These are phyloP conservation scores for Erysimum pusillum DNA, from an alignment of 441 rosid species.

Conservation along the genomic window DNA sequence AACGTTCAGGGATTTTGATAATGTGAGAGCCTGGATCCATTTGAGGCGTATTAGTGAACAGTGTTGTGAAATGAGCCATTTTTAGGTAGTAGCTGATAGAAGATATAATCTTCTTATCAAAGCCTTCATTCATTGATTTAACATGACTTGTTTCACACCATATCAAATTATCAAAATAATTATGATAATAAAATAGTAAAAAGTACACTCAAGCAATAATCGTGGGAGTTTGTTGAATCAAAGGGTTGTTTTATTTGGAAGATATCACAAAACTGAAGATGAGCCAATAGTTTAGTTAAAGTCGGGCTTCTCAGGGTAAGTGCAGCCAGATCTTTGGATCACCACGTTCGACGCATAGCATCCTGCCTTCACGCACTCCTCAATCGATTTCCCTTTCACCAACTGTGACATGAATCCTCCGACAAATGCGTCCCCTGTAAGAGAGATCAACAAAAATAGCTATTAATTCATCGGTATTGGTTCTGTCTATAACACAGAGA, in stretches of 20 bases:
- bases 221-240: slow-evolving; percentile 28
- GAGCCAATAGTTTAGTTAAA: slow-evolving; percentile 39
- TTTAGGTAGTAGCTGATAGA: neutral
- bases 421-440: slow-evolving; percentile 81
- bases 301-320: slow-evolving; percentile 63
- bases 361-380: slow-evolving; percentile 82
- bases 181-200: neutral
- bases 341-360: slow-evolving; percentile 83
- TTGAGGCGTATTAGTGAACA: slow-evolving; percentile 9
- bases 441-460: slow-evolving; percentile 2
- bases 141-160: neutral
- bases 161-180: slow-evolving; percentile 6
- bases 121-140: neutral
- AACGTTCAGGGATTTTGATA: neutral
- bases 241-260: slow-evolving; percentile 37
- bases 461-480: neutral
- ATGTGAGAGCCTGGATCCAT: neutral
- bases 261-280: slow-evolving; percentile 37
- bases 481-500: neutral
- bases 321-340: slow-evolving; percentile 96
- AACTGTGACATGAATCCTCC: slow-evolving; percentile 91
- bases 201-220: slow-evolving; percentile 26
- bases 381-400: slow-evolving; percentile 75
- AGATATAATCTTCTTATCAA: neutral
- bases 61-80: slow-evolving; percentile 6